phyloP scores from a whole-genome alignment of 2,329 filamentous ascomycete genomes.

The Ambrosiella beaveri region DNA sequence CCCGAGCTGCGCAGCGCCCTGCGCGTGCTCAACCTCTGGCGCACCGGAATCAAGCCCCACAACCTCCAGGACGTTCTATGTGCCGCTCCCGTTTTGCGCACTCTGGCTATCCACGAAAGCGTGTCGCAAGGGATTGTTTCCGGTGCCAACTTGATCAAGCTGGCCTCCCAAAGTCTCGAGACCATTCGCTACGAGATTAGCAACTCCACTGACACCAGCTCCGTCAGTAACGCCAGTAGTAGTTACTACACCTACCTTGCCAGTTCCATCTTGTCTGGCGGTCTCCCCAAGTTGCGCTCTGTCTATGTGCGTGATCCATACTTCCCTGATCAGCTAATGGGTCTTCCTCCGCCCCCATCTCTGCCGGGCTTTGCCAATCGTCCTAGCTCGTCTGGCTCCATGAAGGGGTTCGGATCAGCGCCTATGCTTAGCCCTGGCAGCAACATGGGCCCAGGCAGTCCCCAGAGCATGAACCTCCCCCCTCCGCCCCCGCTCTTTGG shows the following conservation, averaged over 20 bases:
- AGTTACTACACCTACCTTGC: conserved; percentile 76
- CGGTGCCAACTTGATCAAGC: conserved; percentile 34
- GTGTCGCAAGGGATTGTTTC: conserved; percentile 33
- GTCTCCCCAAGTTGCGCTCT: conserved; percentile 53
- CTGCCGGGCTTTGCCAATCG: conserved; percentile 21
- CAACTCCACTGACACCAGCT: conserved; percentile 35
- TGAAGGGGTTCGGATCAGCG: conserved; percentile 12
- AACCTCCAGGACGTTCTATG: conserved; percentile 44
- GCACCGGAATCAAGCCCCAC: conserved; percentile 51
- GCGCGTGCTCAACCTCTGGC: conserved; percentile 49
- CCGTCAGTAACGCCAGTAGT: conserved; percentile 36
- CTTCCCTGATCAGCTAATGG: conserved; percentile 64
- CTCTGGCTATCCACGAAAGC: conserved; percentile 36
- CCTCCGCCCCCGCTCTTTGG: conserved; percentile 16
- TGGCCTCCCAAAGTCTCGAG: conserved; percentile 51
- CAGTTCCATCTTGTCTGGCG: conserved; percentile 59
- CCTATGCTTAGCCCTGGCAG: conserved; percentile 10
- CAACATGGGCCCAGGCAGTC: conserved; percentile 16
- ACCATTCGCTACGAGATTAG: conserved; percentile 74
- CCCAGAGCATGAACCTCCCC: conserved; percentile 16
- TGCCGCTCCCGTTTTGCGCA: conserved; percentile 37
- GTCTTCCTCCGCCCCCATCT: conserved; percentile 53
- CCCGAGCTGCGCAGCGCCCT: conserved; percentile 43
- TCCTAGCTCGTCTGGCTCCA: conserved; percentile 20
- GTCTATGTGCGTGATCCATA: conserved; percentile 74